Percentiles rank a stretch among this genome's conserved stretches.
Evolutionary conservation across 495 filamentous ascomycete species (phyloP).

Genomic region (Parathielavia hyrcaniae): DNA sequence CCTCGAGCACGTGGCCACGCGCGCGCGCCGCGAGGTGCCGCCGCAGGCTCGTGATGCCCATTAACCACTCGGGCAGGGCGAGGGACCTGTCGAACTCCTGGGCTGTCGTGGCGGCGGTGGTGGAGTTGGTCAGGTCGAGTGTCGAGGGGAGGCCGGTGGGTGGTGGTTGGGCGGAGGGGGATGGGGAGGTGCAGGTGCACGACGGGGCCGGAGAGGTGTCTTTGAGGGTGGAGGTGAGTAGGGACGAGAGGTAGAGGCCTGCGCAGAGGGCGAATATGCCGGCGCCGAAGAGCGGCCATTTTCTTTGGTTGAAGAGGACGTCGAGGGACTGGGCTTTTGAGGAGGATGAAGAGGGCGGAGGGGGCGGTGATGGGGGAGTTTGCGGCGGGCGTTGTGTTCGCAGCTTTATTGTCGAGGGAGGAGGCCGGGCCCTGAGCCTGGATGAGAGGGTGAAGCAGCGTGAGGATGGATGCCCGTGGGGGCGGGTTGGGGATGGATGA

Average conservation of each 20-base stretch:
- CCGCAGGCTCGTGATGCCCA: conserved; percentile 58
- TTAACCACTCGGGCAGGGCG: conserved; percentile 57
- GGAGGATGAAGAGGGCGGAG: background rate
- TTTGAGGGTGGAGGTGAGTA: conserved; percentile 28
- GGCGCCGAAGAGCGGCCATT: conserved; percentile 28
- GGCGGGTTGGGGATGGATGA: background rate
- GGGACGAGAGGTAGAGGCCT: conserved; percentile 30
- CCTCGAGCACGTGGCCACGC: conserved; percentile 78
- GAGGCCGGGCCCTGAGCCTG: background rate
- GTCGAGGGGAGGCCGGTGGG: conserved; percentile 19
- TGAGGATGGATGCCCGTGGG: background rate
- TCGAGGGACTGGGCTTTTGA: conserved; percentile 16
- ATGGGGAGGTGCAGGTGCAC: background rate
- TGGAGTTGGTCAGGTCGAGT: conserved; percentile 9
- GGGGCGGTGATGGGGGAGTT: background rate
- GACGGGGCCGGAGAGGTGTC: background rate
- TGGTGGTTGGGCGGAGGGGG: background rate
- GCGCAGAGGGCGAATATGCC: conserved; percentile 23
- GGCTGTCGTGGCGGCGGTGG: conserved; percentile 12
- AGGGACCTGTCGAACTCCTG: conserved; percentile 30
- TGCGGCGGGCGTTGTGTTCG: background rate
- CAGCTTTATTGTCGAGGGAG: background rate
- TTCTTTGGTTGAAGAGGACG: conserved; percentile 19
- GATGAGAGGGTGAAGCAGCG: conserved; percentile 14
- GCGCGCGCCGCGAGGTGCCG: conserved; percentile 54